Conservation (phyloP, 73 alveolate genomes). For the Stentor roeselii region DNA sequence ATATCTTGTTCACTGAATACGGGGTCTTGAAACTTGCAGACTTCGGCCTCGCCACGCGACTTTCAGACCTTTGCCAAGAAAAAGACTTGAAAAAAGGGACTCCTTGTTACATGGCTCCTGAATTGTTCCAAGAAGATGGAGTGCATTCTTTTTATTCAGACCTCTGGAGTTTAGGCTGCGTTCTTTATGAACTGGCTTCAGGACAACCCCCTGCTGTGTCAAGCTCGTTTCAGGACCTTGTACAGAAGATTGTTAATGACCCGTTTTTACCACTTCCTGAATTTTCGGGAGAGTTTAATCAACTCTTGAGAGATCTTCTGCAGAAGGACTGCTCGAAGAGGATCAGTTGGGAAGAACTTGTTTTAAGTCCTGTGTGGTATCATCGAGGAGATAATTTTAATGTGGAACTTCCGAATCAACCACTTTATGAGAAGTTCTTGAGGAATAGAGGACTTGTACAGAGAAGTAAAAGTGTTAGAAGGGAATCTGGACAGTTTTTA, state of each 20-base stretch:
- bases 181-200: conserved; percentile 85
- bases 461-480: conserved; percentile 42
- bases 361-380: conserved; percentile 78
- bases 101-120: conserved; percentile 96
- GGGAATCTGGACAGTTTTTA: conserved; percentile 35
- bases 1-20: conserved; percentile 91
- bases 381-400: conserved; percentile 32
- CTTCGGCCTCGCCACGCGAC: conserved; percentile 84
- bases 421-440: conserved; percentile 72
- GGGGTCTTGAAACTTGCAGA: conserved; percentile 93
- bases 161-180: conserved; percentile 93
- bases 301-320: conserved; percentile 67
- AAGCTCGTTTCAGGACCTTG: conserved; percentile 75
- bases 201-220: conserved; percentile 94
- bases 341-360: conserved; percentile 91
- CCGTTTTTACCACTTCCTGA: conserved; percentile 75
- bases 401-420: conserved; percentile 68
- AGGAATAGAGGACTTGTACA: conserved; percentile 46
- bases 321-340: conserved; percentile 89
- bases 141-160: conserved; percentile 75
- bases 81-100: conserved; percentile 67
- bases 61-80: conserved; percentile 60
- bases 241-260: conserved; percentile 65
- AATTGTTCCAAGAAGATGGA: conserved; percentile 78
- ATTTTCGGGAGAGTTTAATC: conserved; percentile 76